A percentile compares a stretch with the other conserved stretches of the same genome.
These are phyloP conservation scores for Colletotrichum musae DNA, from an alignment of 2,329 filamentous ascomycete genomes.

Conservation along the genomic window DNA sequence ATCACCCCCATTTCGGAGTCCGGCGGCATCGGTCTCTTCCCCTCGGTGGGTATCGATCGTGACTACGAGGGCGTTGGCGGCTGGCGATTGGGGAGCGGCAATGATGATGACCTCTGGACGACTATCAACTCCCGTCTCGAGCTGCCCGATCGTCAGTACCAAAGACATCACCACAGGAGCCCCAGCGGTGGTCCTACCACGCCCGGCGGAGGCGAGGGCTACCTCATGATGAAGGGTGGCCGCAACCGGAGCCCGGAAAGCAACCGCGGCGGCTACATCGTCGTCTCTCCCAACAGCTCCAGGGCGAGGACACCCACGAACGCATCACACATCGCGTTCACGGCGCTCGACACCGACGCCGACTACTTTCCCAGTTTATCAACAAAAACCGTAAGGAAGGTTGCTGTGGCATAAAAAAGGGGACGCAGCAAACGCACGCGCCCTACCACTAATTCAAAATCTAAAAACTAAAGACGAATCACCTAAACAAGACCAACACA, in stretches of 20 bases:
- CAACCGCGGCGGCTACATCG: constrained; percentile 42
- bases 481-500: constrained; percentile 7
- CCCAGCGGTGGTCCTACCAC: constrained; percentile 56
- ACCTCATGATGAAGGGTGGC: constrained; percentile 61
- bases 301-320: constrained; percentile 63
- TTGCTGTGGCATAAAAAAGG: constrained; percentile 30
- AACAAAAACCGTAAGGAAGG: constrained; percentile 52
- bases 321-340: constrained; percentile 46
- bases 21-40: constrained; percentile 57
- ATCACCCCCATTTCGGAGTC: constrained; percentile 46
- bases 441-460: constrained; percentile 3
- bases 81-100: constrained; percentile 64
- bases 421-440: background rate
- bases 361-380: constrained; percentile 59
- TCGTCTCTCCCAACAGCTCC: constrained; percentile 62
- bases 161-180: constrained; percentile 60
- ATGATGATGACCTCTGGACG: constrained; percentile 62
- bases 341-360: constrained; percentile 50
- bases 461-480: too few species aligned
- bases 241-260: constrained; percentile 53
- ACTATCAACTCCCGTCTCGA: constrained; percentile 68
- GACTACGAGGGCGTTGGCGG: constrained; percentile 74
- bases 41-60: constrained; percentile 65
- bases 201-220: constrained; percentile 55
- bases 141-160: constrained; percentile 59